Evolutionary conservation across 352 stramenopile species (phyloP).

Genomic region (Phytophthora palmivora): DNA sequence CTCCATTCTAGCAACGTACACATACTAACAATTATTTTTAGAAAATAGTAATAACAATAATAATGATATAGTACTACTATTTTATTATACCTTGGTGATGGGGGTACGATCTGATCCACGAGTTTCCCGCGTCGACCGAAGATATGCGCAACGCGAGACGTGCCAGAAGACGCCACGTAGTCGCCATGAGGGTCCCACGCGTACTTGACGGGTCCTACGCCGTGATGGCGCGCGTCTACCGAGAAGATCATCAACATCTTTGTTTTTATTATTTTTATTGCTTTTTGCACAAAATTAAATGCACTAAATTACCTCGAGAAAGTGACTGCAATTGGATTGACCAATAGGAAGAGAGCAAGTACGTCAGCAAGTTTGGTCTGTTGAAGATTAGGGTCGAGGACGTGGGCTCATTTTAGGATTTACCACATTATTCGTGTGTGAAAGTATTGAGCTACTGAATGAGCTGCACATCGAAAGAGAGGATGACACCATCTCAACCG

Average conservation of each 20-base stretch:
- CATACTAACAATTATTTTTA: slow-evolving; percentile 49
- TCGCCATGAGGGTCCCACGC: slow-evolving; percentile 80
- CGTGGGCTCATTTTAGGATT: slow-evolving; percentile 18
- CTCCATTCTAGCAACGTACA: slow-evolving; percentile 84
- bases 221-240: slow-evolving; percentile 80
- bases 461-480: no score
- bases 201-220: slow-evolving; percentile 76
- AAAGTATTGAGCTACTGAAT: no score
- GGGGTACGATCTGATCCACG: slow-evolving; percentile 82
- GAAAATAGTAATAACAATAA: slow-evolving; percentile 7
- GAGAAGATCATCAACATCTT: slow-evolving; percentile 85
- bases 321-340: not conserved
- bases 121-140: slow-evolving; percentile 75
- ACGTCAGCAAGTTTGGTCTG: slow-evolving; percentile 18
- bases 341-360: slow-evolving; percentile 28
- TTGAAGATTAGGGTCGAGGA: slow-evolving; percentile 20
- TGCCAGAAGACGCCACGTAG: slow-evolving; percentile 80
- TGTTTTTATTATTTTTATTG: slow-evolving; percentile 7
- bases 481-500: slow-evolving; percentile 9
- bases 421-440: slow-evolving; percentile 1
- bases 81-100: slow-evolving; percentile 60
- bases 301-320: not conserved
- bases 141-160: slow-evolving; percentile 78
- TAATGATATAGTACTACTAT: not conserved
- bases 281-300: slow-evolving; percentile 11